A percentile compares a stretch with the other conserved stretches of the same genome.
phyloP scores from a whole-genome alignment of 2,329 filamentous ascomycete genomes.

The Cordyceps farinosa region DNA sequence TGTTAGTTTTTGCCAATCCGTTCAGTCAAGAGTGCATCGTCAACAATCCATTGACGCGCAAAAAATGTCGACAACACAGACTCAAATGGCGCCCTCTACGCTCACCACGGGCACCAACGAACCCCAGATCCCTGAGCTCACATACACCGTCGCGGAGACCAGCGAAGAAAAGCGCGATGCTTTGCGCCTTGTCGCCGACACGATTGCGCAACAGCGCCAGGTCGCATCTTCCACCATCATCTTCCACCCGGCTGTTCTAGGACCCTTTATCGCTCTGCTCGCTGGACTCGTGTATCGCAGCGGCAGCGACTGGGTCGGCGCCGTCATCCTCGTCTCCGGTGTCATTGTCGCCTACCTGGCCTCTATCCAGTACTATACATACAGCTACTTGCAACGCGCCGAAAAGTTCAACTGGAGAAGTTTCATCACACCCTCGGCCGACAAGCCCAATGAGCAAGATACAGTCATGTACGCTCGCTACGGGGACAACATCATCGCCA shows the following conservation, averaged over 20 bases:
- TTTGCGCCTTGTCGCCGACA: slow-evolving; percentile 72
- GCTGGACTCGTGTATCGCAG: slow-evolving; percentile 36
- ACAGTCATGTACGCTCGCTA: slow-evolving; percentile 60
- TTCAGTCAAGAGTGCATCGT: neutral
- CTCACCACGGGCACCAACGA: neutral
- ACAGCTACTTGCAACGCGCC: slow-evolving; percentile 60
- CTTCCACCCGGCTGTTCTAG: slow-evolving; percentile 54
- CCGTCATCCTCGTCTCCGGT: slow-evolving; percentile 54
- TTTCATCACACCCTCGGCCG: slow-evolving; percentile 39
- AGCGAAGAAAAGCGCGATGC: slow-evolving; percentile 61
- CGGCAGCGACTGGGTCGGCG: slow-evolving; percentile 49
- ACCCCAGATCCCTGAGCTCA: slow-evolving; percentile 52
- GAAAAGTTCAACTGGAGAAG: slow-evolving; percentile 62
- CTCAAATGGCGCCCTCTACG: neutral
- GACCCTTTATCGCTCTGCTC: slow-evolving; percentile 40
- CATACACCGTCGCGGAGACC: slow-evolving; percentile 50
- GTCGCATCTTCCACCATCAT: slow-evolving; percentile 60
- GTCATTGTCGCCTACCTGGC: slow-evolving; percentile 61
- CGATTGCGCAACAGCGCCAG: slow-evolving; percentile 77
- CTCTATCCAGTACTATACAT: slow-evolving; percentile 56
- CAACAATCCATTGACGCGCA: neutral
- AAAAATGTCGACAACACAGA: slow-evolving; percentile 7
- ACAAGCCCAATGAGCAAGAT: slow-evolving; percentile 40
- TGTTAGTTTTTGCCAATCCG: neutral
- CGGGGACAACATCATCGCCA: slow-evolving; percentile 65